phyloP scores from a whole-genome alignment of 1,284 basidiomycete species.

The Tylopilus sp. region DNA sequence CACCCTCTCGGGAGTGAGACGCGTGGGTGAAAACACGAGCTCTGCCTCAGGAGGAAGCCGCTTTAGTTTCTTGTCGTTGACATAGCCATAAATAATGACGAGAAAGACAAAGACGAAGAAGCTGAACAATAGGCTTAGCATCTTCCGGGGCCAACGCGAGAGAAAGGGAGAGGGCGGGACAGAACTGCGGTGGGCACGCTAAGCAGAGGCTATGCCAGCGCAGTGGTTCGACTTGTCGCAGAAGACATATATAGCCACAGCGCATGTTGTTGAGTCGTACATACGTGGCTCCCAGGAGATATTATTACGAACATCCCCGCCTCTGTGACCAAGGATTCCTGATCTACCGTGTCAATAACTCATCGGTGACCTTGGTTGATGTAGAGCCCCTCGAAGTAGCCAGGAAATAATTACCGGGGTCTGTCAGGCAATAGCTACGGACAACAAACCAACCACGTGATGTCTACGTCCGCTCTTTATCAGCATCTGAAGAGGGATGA shows the following conservation, averaged over 20 bases:
- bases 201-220: neutral
- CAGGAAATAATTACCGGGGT: no score
- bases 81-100: constrained; percentile 42
- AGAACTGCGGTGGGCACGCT: neutral
- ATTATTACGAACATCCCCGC: no score
- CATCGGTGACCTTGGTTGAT: no score
- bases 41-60: constrained; percentile 42
- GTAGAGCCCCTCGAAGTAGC: no score
- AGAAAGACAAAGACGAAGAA: constrained; percentile 5
- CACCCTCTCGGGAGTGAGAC: constrained; percentile 42
- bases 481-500: neutral
- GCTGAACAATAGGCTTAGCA: constrained; percentile 14
- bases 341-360: no score
- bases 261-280: no score
- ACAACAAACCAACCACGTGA: no score
- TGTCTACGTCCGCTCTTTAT: neutral
- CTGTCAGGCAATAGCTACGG: no score
- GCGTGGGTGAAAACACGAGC: constrained; percentile 42
- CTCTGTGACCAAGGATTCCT: no score
- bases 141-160: constrained; percentile 3
- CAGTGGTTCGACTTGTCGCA: neutral
- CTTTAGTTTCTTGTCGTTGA: constrained; percentile 51
- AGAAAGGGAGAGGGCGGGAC: neutral
- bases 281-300: no score
- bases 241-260: no score